Conservation (phyloP, 75 land plant genomes). For the Pinus tabuliformis region DNA sequence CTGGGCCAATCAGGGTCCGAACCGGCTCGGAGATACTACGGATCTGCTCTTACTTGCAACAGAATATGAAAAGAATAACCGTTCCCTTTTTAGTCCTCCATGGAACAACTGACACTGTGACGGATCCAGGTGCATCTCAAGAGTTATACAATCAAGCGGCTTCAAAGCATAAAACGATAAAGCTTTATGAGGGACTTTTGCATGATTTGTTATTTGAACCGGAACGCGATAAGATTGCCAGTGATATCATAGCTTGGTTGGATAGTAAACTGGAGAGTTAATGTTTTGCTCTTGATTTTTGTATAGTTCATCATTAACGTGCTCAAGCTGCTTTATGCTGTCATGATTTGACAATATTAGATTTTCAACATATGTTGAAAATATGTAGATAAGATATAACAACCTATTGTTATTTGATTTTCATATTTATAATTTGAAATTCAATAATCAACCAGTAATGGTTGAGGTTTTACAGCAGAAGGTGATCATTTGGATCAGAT, state of each 20-base stretch:
- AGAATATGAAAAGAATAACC: conserved; percentile 46
- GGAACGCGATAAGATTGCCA: conserved; percentile 44
- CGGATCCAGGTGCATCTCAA: conserved; percentile 71
- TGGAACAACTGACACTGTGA: conserved; percentile 67
- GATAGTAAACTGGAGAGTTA: conserved; percentile 1
- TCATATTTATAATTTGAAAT: too few species aligned
- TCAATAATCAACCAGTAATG: too few species aligned
- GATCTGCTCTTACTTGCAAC: conserved; percentile 51
- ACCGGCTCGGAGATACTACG: conserved; percentile 87
- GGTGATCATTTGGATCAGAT: too few species aligned
- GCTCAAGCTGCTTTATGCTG: too few species aligned
- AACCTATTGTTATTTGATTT: too few species aligned
- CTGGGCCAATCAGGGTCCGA: conserved; percentile 75
- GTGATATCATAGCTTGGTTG: conserved; percentile 76
- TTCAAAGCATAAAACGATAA: conserved; percentile 58
- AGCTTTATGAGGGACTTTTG: conserved; percentile 63
- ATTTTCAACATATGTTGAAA: too few species aligned
- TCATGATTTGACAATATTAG: too few species aligned
- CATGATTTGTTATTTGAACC: conserved; percentile 88
- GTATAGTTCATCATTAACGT: too few species aligned
- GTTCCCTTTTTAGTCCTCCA: conserved; percentile 84
- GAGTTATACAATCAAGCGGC: conserved; percentile 58
- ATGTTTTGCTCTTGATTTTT: too few species aligned
- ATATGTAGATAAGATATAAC: too few species aligned
- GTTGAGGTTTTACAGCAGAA: too few species aligned